Conservation (phyloP, 768 basidiomycete species). For the Punctularia strigosozonata region DNA sequence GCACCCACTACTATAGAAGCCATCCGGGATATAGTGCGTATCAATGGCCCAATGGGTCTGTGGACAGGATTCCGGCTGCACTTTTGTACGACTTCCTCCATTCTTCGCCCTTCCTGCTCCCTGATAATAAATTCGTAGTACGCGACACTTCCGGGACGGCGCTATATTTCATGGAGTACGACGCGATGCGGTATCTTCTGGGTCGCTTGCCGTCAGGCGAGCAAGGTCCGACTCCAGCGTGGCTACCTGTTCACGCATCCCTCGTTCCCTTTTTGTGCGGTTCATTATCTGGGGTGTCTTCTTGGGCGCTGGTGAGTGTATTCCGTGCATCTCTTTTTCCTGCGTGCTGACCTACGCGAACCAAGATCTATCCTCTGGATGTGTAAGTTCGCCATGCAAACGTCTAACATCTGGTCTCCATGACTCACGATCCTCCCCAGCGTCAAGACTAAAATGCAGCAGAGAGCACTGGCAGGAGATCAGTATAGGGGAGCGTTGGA, state of each 20-base stretch:
- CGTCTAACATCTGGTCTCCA: slow-evolving; percentile 1
- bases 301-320: slow-evolving; percentile 28
- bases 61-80: slow-evolving; percentile 85
- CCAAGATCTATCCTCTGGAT: slow-evolving; percentile 94
- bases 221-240: slow-evolving; percentile 71
- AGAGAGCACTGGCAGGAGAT: slow-evolving; percentile 76
- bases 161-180: slow-evolving; percentile 90
- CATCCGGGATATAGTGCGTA: slow-evolving; percentile 65
- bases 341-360: slow-evolving; percentile 60
- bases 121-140: slow-evolving; percentile 28
- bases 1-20: slow-evolving; percentile 73
- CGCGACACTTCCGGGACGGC: slow-evolving; percentile 86
- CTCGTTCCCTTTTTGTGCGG: slow-evolving; percentile 88
- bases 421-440: slow-evolving; percentile 23
- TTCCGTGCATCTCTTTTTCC: slow-evolving; percentile 13
- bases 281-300: slow-evolving; percentile 71
- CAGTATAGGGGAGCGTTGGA: slow-evolving; percentile 57
- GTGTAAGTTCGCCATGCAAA: slow-evolving; percentile 42
- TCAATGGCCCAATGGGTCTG: slow-evolving; percentile 51
- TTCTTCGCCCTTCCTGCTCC: slow-evolving; percentile 1
- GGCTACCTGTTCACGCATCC: slow-evolving; percentile 73
- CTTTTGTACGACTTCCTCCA: slow-evolving; percentile 41
- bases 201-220: slow-evolving; percentile 70
- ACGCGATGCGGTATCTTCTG: slow-evolving; percentile 78
- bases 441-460: slow-evolving; percentile 93